Percentiles rank a stretch among this genome's conserved stretches.
Conservation (phyloP, 1,139 yeast genomes). For the Hansenula lynferdii region DNA sequence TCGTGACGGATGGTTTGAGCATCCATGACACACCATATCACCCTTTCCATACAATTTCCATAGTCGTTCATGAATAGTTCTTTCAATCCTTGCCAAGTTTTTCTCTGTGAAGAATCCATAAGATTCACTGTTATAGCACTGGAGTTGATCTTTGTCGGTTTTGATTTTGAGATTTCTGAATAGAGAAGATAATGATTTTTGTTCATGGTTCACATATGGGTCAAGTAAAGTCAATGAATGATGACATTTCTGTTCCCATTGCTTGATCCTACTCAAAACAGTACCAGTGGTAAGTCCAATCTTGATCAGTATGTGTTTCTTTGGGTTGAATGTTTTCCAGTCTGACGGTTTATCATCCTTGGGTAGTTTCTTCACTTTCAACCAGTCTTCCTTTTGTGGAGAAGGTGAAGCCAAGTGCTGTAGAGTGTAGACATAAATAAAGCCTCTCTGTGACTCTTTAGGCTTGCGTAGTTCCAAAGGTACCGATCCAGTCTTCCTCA, state of each 20-base stretch:
- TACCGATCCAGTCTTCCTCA: too few species aligned
- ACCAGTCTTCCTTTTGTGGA: conserved; percentile 26
- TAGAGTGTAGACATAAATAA: conserved; percentile 50
- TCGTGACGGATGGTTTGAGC: conserved; percentile 23
- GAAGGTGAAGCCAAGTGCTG: conserved; percentile 30
- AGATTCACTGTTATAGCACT: conserved; percentile 3
- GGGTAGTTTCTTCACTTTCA: conserved; percentile 20
- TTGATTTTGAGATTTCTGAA: conserved; percentile 3
- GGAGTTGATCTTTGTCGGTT: not conserved
- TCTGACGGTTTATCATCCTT: conserved; percentile 14
- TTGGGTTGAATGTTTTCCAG: conserved; percentile 37
- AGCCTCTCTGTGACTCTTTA: conserved; percentile 30
- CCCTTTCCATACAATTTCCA: conserved; percentile 39
- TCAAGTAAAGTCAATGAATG: conserved; percentile 37
- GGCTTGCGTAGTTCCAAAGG: too few species aligned
- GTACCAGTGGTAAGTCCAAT: conserved; percentile 52
- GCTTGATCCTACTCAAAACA: conserved; percentile 38
- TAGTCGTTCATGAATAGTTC: conserved; percentile 35
- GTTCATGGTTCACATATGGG: conserved; percentile 23
- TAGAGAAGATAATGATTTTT: not conserved
- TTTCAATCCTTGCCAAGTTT: conserved; percentile 35
- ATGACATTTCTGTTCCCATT: conserved; percentile 53
- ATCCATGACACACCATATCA: conserved; percentile 37
- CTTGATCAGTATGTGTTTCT: conserved; percentile 40
- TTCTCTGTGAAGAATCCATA: conserved; percentile 32